A percentile compares a stretch with the other conserved stretches of the same genome.
These are phyloP conservation scores for Pythium biforme DNA, from an alignment of 352 stramenopile species.

Conservation along the genomic window DNA sequence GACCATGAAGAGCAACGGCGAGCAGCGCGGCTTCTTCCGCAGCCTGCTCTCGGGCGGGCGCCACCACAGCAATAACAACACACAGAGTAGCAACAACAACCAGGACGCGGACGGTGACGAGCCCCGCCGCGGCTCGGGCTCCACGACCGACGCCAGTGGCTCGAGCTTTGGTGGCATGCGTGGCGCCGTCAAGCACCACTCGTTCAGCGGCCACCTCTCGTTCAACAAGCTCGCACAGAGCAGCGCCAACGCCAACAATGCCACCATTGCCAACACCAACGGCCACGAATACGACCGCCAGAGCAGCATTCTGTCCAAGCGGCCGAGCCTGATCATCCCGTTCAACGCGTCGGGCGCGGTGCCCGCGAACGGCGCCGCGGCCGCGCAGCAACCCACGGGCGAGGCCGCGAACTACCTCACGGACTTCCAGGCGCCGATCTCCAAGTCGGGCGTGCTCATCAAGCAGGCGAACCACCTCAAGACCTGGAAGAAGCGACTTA, in stretches of 20 bases:
- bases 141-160: slow-evolving; percentile 17
- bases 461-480: slow-evolving; percentile 89
- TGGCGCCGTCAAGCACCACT: slow-evolving; percentile 47
- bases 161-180: slow-evolving; percentile 25
- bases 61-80: slow-evolving; percentile 17
- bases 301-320: slow-evolving; percentile 64
- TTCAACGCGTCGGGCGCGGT: slow-evolving; percentile 36
- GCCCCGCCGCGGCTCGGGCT: slow-evolving; percentile 18
- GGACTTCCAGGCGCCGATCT: slow-evolving; percentile 80
- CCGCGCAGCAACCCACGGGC: slow-evolving; percentile 1
- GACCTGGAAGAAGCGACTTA: slow-evolving; percentile 88
- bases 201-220: slow-evolving; percentile 66
- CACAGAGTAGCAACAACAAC: slow-evolving; percentile 20
- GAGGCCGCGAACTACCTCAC: slow-evolving; percentile 55
- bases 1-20: slow-evolving; percentile 24
- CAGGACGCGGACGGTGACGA: slow-evolving; percentile 27
- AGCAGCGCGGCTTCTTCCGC: slow-evolving; percentile 33
- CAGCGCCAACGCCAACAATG: not conserved
- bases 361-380: slow-evolving; percentile 30
- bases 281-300: slow-evolving; percentile 37
- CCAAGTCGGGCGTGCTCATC: slow-evolving; percentile 82
- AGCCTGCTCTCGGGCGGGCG: slow-evolving; percentile 22
- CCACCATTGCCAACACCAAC: not conserved
- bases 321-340: slow-evolving; percentile 73
- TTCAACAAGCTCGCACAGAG: slow-evolving; percentile 49